Base-by-base conservation (phyloP, 129 eudicot species). In the Centrapalus pauciflorus region DNA sequence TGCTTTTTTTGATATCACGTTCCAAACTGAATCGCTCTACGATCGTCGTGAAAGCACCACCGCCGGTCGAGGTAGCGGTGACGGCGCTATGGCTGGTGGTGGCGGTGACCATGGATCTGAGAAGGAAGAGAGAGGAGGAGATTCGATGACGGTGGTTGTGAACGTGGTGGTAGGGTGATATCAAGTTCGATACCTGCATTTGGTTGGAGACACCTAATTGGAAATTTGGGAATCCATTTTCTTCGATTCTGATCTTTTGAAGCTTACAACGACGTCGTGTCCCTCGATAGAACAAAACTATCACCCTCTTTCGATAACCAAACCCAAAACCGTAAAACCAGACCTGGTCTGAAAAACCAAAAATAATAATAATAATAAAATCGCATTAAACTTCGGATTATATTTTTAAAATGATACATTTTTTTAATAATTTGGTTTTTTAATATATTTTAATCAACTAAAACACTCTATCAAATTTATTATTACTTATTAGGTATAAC, bases 1-100 rank as follows among this genome's bases (percentile, higher is more conserved):
- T 93, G 76, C 96, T 93, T 80, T 93, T 93, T 67, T 88, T 93
- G n/a, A 93, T 82, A 63, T 85, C 98, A n/a, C 81, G 76, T 59
- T 83, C 85, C 68, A 78, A 67, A n/a, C 67, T 81, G 23, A 78
- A 84, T 55, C 76, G 69, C 73, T 93, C 86, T 37, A 78, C 54
- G 40, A 88, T 74, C 37, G 96, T 93, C 2, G 91, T 93, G 81
- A 87, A 88, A 21, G 83, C 92, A 4, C 92, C 96, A 17, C 70
- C 65, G 66, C 58, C 37, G 57, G 61, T 49, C 0, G 55, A 25
- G 23, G 70, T 17, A 46, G 76, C 54, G 30, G 59, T 41, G 59
- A 55, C 11, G 62, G 71, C 43, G 78, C 68, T 60, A 37, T 72
- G 32, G 71, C 78, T 35, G 58, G 63, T 72, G 59, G 81, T 56